Base-by-base conservation (phyloP, 2,329 filamentous ascomycete genomes). In the Calonectria hawksworthii region DNA sequence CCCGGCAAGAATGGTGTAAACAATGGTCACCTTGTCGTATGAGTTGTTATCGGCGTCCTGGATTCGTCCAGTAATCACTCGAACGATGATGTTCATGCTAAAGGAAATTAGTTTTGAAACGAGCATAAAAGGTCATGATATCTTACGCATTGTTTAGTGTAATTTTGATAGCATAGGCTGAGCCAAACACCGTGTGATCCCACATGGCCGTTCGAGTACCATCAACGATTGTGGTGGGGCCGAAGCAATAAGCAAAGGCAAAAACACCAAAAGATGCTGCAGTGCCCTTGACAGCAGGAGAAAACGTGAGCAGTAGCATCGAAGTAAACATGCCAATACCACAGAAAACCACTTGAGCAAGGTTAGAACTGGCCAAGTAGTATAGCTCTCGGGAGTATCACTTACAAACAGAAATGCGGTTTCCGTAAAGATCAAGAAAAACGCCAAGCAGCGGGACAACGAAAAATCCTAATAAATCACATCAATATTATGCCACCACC, bases 191-290 rank as follows among this genome's bases (percentile, higher is more conserved):
- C 0, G 88, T 88, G 68, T 90, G 88, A 34, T 91, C 86, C 88
- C 89, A 91, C 80, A 92, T 87, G 0, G 87, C 86, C 0, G 90
- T 92, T 14, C 91, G 89, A 16, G 92, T 90, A n/a, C 88, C 85
- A 75, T 93, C 91, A 61, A 92, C 91, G 73, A 92, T 90, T 3
- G 87, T 85, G 0, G 90, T 90, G 0, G 90, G 90, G 0, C 91
- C 90, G 11, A 92, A 85, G 0, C 86, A 88, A 10, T 84, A 85
- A 0, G 90, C 89, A 28, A 92, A 83, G 0, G 90, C 91, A 63
- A 89, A 93, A 32, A 92, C 86, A 4, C 89, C 91, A 54, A 92
- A 92, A 0, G 88, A 86, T 0, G 90, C 90, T 0, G 89, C 90
- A 0, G 90, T 92, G 1, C 91, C 90, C 1, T 84, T 76, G 0